Evolutionary conservation across 73 alveolate genomes (phyloP), one percentile per base, ranked within the genome.

Genomic region (Symbiodinium pilosum): DNA sequence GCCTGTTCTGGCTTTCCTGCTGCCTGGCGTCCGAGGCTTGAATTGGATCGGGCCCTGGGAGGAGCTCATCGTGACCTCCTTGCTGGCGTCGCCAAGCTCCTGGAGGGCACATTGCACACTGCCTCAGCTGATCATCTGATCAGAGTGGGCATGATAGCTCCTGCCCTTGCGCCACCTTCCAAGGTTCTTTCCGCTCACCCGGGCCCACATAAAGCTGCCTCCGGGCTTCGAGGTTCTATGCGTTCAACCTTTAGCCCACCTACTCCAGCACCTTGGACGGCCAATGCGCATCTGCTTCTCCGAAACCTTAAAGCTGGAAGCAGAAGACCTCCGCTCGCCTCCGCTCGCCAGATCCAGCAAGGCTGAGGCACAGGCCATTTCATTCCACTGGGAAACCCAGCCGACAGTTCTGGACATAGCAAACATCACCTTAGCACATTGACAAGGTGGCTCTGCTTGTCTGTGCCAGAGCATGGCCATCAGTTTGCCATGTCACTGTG

Each of bases 321-420:
- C n/a, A n/a, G n/a, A n/a, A n/a, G 75, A 18, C 75, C 24, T 24
- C 14, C 14, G 24, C 14, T 54, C 32, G 40, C 40, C 32, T 16
- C 41, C 86, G 42, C 14, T 73, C 30, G 18, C 42, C 86, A 77
- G 38, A 77, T 54, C 56, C 54, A 36, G 5, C 34, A 77, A 12
- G 28, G 6, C 47, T 39, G 16, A 32, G 83, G 59, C 30, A 16
- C 16, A 28, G 52, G 32, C 99, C 99, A 99, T 99, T 99, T 99
- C 99, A 51, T 99, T 99, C 99, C 99, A 99, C 93, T 99, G 99
- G 75, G 99, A 96, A 39, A 99, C 99, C 99, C 99, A 99, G 24
- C 99, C 99, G 41, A 99, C 99, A 26, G 99, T 86, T 94, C 99
- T 99, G 43, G 99, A 99, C 56, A 99, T 99, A 28, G 99, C 99